A percentile compares a stretch with the other conserved stretches of the same genome.
Conservation (phyloP, 2,329 filamentous ascomycete genomes). For the Aspergillus proliferans region DNA sequence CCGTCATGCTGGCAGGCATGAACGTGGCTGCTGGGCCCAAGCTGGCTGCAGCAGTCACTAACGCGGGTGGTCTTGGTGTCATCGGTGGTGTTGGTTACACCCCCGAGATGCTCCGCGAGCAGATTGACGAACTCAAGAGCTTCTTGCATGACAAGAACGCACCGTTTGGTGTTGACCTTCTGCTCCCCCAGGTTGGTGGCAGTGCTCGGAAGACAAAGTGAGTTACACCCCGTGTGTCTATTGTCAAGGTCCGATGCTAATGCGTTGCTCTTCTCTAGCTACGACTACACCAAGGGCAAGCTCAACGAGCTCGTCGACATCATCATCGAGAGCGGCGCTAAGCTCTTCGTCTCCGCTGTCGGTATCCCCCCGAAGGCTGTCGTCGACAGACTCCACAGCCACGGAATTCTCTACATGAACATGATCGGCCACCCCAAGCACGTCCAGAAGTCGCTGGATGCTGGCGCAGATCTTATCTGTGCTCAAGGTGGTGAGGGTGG, state of each 20-base stretch:
- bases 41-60: conserved; percentile 92
- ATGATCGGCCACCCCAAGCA: conserved; percentile 99
- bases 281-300: conserved; percentile 99
- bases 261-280: conserved; percentile 50
- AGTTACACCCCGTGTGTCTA: conserved; percentile 10
- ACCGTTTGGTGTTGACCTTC: conserved; percentile 88
- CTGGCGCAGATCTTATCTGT: conserved; percentile 93
- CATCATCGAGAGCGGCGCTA: conserved; percentile 84
- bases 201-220: conserved; percentile 92
- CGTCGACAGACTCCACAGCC: conserved; percentile 81
- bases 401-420: conserved; percentile 96
- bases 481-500: conserved; percentile 97
- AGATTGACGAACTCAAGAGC: conserved; percentile 89
- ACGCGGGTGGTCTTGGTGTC: conserved; percentile 92
- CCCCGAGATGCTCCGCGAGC: conserved; percentile 91
- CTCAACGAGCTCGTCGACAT: conserved; percentile 84
- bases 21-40: conserved; percentile 96
- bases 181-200: conserved; percentile 91
- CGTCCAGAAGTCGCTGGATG: conserved; percentile 88
- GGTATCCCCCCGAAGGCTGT: conserved; percentile 84
- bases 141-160: conserved; percentile 84
- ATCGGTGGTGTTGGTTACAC: conserved; percentile 90
- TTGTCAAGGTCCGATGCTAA: conserved; percentile 4
- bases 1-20: conserved; percentile 93
- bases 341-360: conserved; percentile 93